A percentile compares a stretch with the other conserved stretches of the same genome.
Evolutionary conservation across 257 asterid species (phyloP).

Genomic region (Primulina tabacum): DNA sequence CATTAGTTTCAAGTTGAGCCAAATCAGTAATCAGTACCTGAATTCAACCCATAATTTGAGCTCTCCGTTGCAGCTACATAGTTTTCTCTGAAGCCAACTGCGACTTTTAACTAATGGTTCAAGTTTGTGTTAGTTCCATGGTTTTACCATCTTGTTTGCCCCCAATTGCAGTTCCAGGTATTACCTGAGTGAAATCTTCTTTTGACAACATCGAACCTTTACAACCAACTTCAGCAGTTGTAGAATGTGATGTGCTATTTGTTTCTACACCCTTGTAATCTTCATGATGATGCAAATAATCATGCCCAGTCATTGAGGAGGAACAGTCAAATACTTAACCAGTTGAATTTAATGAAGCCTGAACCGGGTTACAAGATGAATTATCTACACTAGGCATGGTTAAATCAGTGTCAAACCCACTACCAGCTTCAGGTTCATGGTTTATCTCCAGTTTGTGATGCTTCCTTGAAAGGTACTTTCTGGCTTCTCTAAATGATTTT

Average conservation of each 20-base stretch:
- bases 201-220: constrained; percentile 24
- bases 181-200: constrained; percentile 24
- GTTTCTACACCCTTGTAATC: constrained; percentile 23
- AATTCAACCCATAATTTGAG: constrained; percentile 42
- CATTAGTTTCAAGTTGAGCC: constrained; percentile 45
- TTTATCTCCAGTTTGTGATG: constrained; percentile 30
- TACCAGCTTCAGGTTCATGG: constrained; percentile 31
- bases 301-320: constrained; percentile 22
- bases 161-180: constrained; percentile 28
- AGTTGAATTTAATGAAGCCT: constrained; percentile 27
- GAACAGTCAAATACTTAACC: constrained; percentile 24
- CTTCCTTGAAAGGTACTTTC: constrained; percentile 69
- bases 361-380: constrained; percentile 23
- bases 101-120: constrained; percentile 73
- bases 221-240: constrained; percentile 22
- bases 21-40: constrained; percentile 36
- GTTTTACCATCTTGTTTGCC: constrained; percentile 31
- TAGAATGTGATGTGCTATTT: constrained; percentile 26
- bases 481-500: constrained; percentile 74
- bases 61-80: constrained; percentile 68
- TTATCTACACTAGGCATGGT: constrained; percentile 23
- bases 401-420: constrained; percentile 24
- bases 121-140: constrained; percentile 48
- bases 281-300: constrained; percentile 22
- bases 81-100: constrained; percentile 67